Evolutionary conservation across 495 filamentous ascomycete species (phyloP).

Genomic region (Penicillium mononematosum): DNA sequence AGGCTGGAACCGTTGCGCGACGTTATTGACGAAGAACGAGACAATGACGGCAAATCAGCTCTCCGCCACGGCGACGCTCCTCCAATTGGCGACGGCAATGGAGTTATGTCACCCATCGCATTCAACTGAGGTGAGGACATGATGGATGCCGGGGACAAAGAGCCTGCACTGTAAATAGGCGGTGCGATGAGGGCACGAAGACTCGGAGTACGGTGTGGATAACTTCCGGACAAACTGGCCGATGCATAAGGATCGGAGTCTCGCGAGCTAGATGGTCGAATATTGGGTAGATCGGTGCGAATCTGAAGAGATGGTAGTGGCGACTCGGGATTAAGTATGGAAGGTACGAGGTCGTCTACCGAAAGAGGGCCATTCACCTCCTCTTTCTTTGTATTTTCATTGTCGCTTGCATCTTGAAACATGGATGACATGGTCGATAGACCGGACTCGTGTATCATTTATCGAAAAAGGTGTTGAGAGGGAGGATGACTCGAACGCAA

Average conservation of each 20-base stretch:
- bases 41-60: conserved; percentile 47
- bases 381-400: conserved; percentile 7
- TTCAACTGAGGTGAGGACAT: conserved; percentile 71
- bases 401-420: conserved; percentile 11
- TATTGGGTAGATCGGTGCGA: conserved; percentile 39
- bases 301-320: conserved; percentile 43
- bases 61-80: conserved; percentile 66
- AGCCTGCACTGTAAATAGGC: conserved; percentile 47
- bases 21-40: conserved; percentile 39
- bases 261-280: conserved; percentile 30
- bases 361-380: conserved; percentile 1
- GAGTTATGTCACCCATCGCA: conserved; percentile 87
- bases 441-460: conserved; percentile 26
- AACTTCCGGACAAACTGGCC: conserved; percentile 47
- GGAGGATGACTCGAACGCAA: conserved; percentile 14
- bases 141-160: conserved; percentile 58
- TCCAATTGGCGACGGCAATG: conserved; percentile 84
- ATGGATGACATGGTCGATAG: conserved; percentile 19
- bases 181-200: conserved; percentile 45
- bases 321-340: conserved; percentile 18
- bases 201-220: conserved; percentile 51
- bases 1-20: conserved; percentile 43
- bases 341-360: conserved; percentile 16
- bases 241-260: conserved; percentile 36
- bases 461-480: background rate